Base-by-base conservation (phyloP, 129 eudicot species). In the Saussurea involucrata region DNA sequence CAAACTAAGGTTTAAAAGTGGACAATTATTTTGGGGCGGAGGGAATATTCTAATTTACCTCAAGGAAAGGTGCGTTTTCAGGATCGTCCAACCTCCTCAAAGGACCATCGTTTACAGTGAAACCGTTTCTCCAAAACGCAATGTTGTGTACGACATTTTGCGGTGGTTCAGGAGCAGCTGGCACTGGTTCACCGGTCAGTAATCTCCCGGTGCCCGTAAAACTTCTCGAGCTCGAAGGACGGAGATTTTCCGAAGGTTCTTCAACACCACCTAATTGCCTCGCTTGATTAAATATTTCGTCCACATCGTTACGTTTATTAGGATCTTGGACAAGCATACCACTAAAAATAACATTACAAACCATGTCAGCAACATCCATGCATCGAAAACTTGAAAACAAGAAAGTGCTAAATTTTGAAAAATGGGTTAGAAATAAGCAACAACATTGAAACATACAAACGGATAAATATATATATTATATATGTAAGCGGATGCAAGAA, bases 271-370 rank as follows among this genome's bases (percentile, higher is more conserved):
- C 98, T 61, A 83, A 75, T 69, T 89, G 93, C 78, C 97, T 88
- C 4, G 96, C 98, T 87, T 86, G 97, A 60, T 87, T 90, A 49
- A 94, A 94, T 22, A 94, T 94, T 61, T 88, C 97, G 85, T 91
- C 96, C 72, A 95, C 97, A 33, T 91, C 96, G 75, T 91, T 85
- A 31, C 86, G 82, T 82, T 91, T 91, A 31, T 87, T 68, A 3
- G 98, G 98, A 83, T 89, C 98, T 85, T 95, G 98, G 75, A 95
- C 97, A 46, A 91, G 91, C 97, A 95, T 95, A 57, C 98, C 98
- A 89, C 98, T 95, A 89, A 79, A 76, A 68, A 78, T 20, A 72
- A 22, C 53, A 22, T 34, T 57, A 36, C 34, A 20, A 53, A n/a
- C 13, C 31, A 7, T 36, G 78, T 75, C 61, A 83, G 80, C 6